Evolutionary conservation across 1,139 yeast genomes (phyloP).

Genomic region (Suhomyces bokatorum): DNA sequence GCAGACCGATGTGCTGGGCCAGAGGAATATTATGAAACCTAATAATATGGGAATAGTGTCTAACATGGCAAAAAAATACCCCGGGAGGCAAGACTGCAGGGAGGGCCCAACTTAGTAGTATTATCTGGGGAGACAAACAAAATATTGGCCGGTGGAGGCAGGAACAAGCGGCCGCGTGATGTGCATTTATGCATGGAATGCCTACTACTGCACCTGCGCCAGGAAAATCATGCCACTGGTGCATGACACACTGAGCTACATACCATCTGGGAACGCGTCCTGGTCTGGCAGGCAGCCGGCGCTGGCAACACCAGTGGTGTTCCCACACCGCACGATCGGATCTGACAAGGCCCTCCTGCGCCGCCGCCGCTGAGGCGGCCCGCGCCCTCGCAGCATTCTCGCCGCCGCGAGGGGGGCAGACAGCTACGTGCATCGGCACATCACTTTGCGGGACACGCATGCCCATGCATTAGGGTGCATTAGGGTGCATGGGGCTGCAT

Average conservation of each 20-base stretch:
- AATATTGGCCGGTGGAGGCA: neutral
- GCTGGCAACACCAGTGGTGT: neutral
- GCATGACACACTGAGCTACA: neutral
- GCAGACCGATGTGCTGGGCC: too few relatives aligned
- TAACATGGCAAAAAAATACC: neutral
- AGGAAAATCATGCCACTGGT: conserved; percentile 6
- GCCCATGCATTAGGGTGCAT: neutral
- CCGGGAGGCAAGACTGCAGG: neutral
- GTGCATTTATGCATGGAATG: conserved; percentile 2
- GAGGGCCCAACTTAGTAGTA: neutral
- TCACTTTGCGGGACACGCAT: too few relatives aligned
- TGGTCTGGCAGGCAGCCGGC: neutral
- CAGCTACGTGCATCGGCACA: too few relatives aligned
- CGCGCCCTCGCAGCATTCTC: too few relatives aligned
- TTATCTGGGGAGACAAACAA: neutral
- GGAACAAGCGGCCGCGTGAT: conserved; percentile 1
- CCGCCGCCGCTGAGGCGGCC: too few relatives aligned
- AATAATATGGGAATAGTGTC: neutral
- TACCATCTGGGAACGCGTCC: neutral
- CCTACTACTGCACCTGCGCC: neutral
- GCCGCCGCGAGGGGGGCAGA: too few relatives aligned
- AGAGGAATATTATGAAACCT: too few relatives aligned
- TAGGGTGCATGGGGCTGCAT: neutral
- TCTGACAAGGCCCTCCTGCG: neutral
- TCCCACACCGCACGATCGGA: neutral